These are phyloP conservation scores for Chlamydomonas incerta DNA, from an alignment of 139 green algal species.

Conservation along the genomic window DNA sequence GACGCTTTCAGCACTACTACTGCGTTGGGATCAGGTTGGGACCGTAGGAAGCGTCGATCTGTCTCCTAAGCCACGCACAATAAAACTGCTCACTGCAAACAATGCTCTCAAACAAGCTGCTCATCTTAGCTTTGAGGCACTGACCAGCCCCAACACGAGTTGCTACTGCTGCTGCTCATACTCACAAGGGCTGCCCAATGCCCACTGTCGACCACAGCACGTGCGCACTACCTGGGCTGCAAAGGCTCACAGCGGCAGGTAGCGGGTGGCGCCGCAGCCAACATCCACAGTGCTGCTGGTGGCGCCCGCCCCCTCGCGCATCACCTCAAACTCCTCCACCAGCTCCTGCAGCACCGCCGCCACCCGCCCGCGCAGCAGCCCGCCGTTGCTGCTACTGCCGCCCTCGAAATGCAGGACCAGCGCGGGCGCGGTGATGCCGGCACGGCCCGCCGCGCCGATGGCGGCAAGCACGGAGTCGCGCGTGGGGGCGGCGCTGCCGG, in stretches of 20 bases:
- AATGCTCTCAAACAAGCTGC: too few species aligned
- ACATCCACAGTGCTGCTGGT: not conserved
- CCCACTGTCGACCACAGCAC: too few species aligned
- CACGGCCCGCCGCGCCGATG: not conserved
- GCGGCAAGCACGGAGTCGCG: not conserved
- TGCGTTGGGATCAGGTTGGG: too few species aligned
- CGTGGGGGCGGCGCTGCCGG: not conserved
- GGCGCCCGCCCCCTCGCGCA: not conserved
- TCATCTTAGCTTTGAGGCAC: too few species aligned
- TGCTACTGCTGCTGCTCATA: too few species aligned
- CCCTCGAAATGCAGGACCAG: not conserved
- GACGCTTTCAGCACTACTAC: too few species aligned
- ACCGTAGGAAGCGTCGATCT: too few species aligned
- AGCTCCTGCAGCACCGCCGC: constrained; percentile 21
- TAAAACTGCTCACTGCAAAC: too few species aligned
- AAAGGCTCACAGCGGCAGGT: not conserved
- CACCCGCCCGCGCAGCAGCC: not conserved
- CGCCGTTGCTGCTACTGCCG: not conserved
- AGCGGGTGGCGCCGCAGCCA: not conserved
- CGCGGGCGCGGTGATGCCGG: not conserved
- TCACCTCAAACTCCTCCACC: constrained; percentile 17
- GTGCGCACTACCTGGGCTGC: too few species aligned
- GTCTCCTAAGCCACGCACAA: too few species aligned
- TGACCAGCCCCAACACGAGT: too few species aligned
- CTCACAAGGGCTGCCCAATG: too few species aligned